phyloP scores from a whole-genome alignment of 805 yeast genomes.

The Suhomyces sp. region DNA sequence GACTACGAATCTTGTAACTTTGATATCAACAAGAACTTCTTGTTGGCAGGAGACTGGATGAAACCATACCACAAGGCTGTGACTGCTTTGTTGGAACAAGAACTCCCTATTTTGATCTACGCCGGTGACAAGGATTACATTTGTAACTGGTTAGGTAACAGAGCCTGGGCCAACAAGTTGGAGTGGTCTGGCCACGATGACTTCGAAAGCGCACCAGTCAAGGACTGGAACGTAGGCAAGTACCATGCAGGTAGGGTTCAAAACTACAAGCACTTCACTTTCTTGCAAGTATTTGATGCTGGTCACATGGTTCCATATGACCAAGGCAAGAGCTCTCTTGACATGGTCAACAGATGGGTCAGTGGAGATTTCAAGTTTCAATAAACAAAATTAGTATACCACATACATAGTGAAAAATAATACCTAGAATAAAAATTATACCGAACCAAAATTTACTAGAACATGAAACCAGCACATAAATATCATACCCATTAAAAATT shows the following conservation, averaged over 20 bases:
- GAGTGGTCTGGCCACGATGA: slow-evolving; percentile 58
- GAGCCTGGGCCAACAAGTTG: slow-evolving; percentile 72
- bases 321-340: slow-evolving; percentile 74
- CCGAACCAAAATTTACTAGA: too few relatives aligned
- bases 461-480: too few relatives aligned
- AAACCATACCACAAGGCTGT: slow-evolving; percentile 68
- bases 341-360: slow-evolving; percentile 85
- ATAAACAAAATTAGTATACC: not conserved
- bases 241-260: slow-evolving; percentile 64
- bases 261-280: slow-evolving; percentile 69
- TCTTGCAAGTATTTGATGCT: slow-evolving; percentile 80
- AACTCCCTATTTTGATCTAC: slow-evolving; percentile 76
- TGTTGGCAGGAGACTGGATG: slow-evolving; percentile 89
- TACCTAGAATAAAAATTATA: not conserved
- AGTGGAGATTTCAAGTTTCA: slow-evolving; percentile 38
- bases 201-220: slow-evolving; percentile 42
- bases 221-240: slow-evolving; percentile 42
- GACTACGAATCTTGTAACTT: slow-evolving; percentile 71
- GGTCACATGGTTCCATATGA: slow-evolving; percentile 97
- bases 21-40: slow-evolving; percentile 74
- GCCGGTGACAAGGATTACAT: slow-evolving; percentile 96
- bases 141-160: slow-evolving; percentile 91
- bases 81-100: slow-evolving; percentile 60
- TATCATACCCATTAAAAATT: too few relatives aligned
- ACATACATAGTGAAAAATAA: not conserved